Base-by-base conservation (phyloP, 2,329 filamentous ascomycete genomes). In the Colletotrichum truncatum region DNA sequence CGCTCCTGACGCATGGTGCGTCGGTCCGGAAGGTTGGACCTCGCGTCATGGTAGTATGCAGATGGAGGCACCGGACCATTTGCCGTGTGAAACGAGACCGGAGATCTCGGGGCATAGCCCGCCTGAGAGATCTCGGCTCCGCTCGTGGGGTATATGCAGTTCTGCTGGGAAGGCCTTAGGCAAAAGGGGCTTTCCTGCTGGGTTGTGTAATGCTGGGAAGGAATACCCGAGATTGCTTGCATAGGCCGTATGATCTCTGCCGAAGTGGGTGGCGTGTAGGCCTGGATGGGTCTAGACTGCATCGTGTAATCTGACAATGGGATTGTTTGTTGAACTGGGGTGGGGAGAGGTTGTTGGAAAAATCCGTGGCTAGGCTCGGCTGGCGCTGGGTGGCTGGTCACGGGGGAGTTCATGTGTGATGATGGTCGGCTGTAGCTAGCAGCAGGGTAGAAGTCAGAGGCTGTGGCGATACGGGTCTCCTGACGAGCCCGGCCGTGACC, bases 171-270 rank as follows among this genome's bases (percentile, higher is more conserved):
- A 4, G 62, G 62, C 9, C 62, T 48, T 23, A 65, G 62, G 43
- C 45, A 62, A 43, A 65, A 65, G 4, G 51, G 51, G 21, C 14
- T 55, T 14, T 65, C 62, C 14, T 62, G 62, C 28, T 65, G 62
- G 6, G 57, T 65, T 2, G 57, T 65, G 62, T 65, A 65, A 18
- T 57, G 54, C 14, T 65, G 62, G 7, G 57, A 36, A 11, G 62
- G 62, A 10, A 62, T n/a, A 23, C 43, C 43, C 28, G 57, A 41
- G 12, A 62, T 26, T 4, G 57, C 38, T 34, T 65, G 62, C 62
- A 65, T 65, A 6, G 62, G 57, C 4, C 62, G 62, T 57, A 65
- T 65, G 41, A 65, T 62, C 41, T 65, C 62, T 7, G 52, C 57
- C 23, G 62, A 65, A 16, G 57, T 55, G 6, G 62, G 57, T 4